Base-by-base conservation (phyloP, 306 rosid species). In the Pyrus betulifolia region DNA sequence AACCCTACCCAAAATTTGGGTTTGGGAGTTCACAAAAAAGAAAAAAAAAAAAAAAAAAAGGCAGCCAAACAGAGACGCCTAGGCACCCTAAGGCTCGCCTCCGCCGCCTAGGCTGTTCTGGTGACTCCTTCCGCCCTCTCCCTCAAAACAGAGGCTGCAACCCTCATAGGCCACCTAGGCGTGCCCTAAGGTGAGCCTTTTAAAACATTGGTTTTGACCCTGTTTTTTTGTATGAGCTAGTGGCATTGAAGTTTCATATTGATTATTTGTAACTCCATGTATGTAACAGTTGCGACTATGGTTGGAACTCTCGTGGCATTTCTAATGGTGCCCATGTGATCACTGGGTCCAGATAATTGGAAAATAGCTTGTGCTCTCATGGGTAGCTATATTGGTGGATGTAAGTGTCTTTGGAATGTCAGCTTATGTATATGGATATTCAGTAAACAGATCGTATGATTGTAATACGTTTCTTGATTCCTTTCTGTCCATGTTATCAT, bases 371-470 rank as follows among this genome's bases (percentile, higher is more conserved):
- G 85, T 64, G 91, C 87, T 42, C 82, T 87, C 66, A 85, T 87
- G 87, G 88, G 87, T 27, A 86, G 86, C 74, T 86, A 86, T 58
- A 84, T 86, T 61, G 90, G 87, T 69, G 90, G 87, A 84, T 84
- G 90, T 86, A 82, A 84, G 87, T 84, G 23, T 79, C 18, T 60
- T 67, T 60, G 68, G 19, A 68, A 28, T 66, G 45, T 31, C 23
- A 15, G 38, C 31, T 40, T 22, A 25, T 70, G 42, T 49, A 4
- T 70, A 5, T 71, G 4, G 30, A 54, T 30, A 10, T 54, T 21
- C 49, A 25, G 31, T 60, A 11, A 5, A 27, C 33, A 23, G 66
- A 60, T 60, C 2, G 6, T 71, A 30, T 31, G 46, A 21, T 33
- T 52, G 31, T 30, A 27, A 30, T 18, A 28, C 14, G 35, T 69